Evolutionary conservation across 192 early-diverging fungal genomes (phyloP).

Genomic region (Coemansia sp.): DNA sequence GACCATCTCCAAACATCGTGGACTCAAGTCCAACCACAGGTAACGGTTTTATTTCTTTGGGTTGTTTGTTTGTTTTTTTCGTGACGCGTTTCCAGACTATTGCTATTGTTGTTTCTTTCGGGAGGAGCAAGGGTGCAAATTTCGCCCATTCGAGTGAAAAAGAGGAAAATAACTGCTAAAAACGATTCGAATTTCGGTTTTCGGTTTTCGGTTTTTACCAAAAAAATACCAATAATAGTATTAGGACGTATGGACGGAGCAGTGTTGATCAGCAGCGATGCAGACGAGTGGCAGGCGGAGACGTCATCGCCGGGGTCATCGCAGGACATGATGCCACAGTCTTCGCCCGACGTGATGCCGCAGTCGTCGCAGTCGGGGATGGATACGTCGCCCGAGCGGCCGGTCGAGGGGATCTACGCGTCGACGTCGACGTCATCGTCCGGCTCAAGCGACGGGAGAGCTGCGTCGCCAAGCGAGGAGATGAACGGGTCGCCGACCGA

Average conservation of each 20-base stretch:
- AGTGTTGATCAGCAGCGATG: neutral
- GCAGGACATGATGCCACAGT: neutral
- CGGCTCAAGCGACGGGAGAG: neutral
- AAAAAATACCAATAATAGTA: no score
- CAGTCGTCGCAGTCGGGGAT: neutral
- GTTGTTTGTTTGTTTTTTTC: no score
- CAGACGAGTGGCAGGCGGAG: neutral
- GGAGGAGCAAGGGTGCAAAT: no score
- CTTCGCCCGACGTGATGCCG: neutral
- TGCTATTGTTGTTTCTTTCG: no score
- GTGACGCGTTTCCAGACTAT: no score
- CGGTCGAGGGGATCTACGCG: neutral
- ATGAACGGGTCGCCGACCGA: no score
- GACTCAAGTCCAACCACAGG: no score
- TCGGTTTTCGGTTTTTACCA: no score
- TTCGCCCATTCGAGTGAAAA: no score
- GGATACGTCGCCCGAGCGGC: neutral
- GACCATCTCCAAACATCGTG: neutral
- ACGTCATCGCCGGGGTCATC: neutral
- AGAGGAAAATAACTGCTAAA: no score
- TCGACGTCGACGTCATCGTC: neutral
- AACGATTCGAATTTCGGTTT: no score
- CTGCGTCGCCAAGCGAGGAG: neutral
- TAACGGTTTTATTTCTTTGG: no score
- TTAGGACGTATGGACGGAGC: neutral